These are phyloP conservation scores for Moricandia moricandioides DNA, from an alignment of 345 rosid species.

Conservation along the genomic window DNA sequence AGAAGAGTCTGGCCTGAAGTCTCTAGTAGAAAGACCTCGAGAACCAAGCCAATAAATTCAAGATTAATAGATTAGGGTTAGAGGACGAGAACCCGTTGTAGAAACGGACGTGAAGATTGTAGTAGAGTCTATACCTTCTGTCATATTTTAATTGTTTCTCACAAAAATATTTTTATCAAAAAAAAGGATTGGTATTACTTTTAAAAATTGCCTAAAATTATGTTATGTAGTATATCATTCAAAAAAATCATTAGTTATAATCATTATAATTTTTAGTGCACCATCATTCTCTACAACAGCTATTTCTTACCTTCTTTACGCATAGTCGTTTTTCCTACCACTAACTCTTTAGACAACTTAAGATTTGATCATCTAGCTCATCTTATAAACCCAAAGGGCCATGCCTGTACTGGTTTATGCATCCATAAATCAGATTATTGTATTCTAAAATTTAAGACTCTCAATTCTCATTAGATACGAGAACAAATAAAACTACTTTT, in stretches of 20 bases:
- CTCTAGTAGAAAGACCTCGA: no score
- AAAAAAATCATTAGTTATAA: background rate
- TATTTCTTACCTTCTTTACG: background rate
- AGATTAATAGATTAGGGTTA: no score
- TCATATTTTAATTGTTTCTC: background rate
- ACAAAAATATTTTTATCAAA: no score
- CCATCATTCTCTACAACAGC: background rate
- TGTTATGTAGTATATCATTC: background rate
- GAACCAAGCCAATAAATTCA: no score
- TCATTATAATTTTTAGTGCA: background rate
- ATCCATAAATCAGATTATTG: background rate
- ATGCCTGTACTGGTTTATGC: background rate
- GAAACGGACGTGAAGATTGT: no score
- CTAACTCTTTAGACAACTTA: background rate
- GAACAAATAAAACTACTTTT: background rate
- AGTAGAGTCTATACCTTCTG: no score
- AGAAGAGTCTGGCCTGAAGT: no score
- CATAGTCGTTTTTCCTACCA: background rate
- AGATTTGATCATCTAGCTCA: background rate
- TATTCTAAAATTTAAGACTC: background rate
- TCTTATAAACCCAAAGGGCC: background rate
- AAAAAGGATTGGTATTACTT: no score
- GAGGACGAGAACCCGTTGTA: no score
- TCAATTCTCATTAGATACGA: conserved; percentile 5
- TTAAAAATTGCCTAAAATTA: background rate